These are phyloP conservation scores for Fusarium gaditjirri DNA, from an alignment of 2,329 filamentous ascomycete species.

Conservation along the genomic window DNA sequence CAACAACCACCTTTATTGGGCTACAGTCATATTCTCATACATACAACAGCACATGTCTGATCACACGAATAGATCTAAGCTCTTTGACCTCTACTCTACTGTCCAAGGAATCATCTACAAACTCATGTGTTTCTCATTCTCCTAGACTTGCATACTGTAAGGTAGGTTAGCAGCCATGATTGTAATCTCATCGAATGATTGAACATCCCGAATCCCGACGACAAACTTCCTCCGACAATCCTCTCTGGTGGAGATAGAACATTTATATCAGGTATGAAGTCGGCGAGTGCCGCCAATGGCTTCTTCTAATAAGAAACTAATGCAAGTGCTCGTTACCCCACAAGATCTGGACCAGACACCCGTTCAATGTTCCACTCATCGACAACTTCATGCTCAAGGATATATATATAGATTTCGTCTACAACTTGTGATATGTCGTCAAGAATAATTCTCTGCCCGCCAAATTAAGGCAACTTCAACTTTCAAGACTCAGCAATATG, in stretches of 20 bases:
- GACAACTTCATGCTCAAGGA: not conserved
- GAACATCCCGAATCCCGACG: constrained; percentile 21
- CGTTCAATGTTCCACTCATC: not conserved
- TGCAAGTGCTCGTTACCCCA: constrained; percentile 1
- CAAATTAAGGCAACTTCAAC: not conserved
- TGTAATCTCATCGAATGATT: not conserved
- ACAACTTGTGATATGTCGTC: constrained; percentile 1
- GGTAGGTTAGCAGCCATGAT: not conserved
- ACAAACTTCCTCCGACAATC: constrained; percentile 11
- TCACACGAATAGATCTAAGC: not conserved
- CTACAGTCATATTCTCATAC: not conserved
- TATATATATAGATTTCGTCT: constrained; percentile 16
- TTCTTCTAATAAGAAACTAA: constrained; percentile 11
- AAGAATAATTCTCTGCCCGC: not conserved
- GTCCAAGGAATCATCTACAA: not conserved
- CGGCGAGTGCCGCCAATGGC: not conserved
- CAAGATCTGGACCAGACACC: not conserved
- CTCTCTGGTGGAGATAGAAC: constrained; percentile 7
- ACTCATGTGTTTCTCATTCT: not conserved
- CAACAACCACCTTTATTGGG: not conserved
- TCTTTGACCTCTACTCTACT: not conserved
- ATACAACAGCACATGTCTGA: not conserved
- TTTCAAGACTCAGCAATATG: constrained; percentile 6
- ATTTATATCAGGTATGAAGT: not conserved
- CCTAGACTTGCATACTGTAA: not conserved